Conservation (phyloP, 768 basidiomycete genomes). For the Xerocomellus intermedius region DNA sequence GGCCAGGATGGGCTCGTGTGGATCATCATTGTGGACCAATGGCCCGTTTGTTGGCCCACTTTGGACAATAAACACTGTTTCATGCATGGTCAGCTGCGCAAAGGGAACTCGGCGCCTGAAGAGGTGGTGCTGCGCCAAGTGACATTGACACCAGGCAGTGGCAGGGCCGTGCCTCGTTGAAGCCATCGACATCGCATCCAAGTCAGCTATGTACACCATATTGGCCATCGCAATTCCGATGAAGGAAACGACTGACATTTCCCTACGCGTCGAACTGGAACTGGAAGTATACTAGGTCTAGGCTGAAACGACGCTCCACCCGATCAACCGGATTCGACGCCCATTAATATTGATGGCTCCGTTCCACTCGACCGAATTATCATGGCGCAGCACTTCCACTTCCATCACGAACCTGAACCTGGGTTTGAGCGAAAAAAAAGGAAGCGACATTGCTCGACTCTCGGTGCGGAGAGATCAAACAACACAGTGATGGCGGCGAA, state of each 20-base stretch:
- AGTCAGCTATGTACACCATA: background rate
- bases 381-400: conserved; percentile 1
- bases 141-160: conserved; percentile 4
- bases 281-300: background rate
- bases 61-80: background rate
- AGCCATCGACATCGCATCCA: conserved; percentile 6
- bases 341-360: background rate
- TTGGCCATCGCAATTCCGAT: conserved; percentile 8
- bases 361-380: background rate
- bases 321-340: background rate
- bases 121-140: background rate
- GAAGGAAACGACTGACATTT: conserved; percentile 3
- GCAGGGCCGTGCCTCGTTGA: conserved; percentile 10
- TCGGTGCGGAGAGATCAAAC: conserved; percentile 8
- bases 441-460: background rate
- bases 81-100: background rate
- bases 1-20: background rate
- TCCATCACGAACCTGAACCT: background rate
- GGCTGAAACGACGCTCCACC: conserved; percentile 6
- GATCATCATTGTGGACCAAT: background rate
- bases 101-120: background rate
- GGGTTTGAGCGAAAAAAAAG: background rate
- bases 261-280: background rate
- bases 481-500: conserved; percentile 1
- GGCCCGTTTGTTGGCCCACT: background rate